Base-by-base conservation (phyloP, 768 basidiomycete genomes). In the Leucocoprinus leucothites region DNA sequence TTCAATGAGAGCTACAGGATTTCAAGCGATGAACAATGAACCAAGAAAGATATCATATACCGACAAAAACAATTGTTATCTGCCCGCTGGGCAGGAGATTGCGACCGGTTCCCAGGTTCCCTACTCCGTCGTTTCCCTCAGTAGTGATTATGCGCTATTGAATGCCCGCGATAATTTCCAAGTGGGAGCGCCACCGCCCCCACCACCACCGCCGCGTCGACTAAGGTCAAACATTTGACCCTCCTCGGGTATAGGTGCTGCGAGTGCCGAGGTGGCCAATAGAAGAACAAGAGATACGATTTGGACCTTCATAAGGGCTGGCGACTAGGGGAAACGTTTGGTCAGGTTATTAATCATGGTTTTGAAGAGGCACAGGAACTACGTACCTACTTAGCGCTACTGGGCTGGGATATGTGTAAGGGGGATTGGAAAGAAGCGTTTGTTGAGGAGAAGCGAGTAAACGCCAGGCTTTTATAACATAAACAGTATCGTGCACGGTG, bases 391-490 rank as follows among this genome's bases (percentile, higher is more conserved):
- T 25, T 34, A 36, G 36, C 48, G 38, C 35, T 53, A 35, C 16
- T 45, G 31, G 18, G 28, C 42, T 42, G 48, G 35, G 11, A 31
- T 22, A 24, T 45, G 31, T 44, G 51, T 6, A 5, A 13, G 21
- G 34, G 51, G 34, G 51, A 24, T 28, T 44, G 28, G 43, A 35
- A 35, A 53, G 42, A 36, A 44, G 51, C 42, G 26, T 53, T 41
- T 45, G 19, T 18, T 53, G 42, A 11, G 40, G 42, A 53, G 51
- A 53, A 53, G 51, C 43, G 42, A 53, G n/a, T 34, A 53, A 24
- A 28, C 51, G 7, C 51, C 43, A 13, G 31, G 31, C 11, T 31
- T 53, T 53, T 53, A 53, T 53, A 53, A 44, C 43, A 53, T 53
- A 44, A 53, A 28, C 31, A n/a, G 11, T 31, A 5, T 53, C 42